Evolutionary conservation across 2,329 filamentous ascomycete genomes (phyloP).

Genomic region (Cladosporium colombiae): DNA sequence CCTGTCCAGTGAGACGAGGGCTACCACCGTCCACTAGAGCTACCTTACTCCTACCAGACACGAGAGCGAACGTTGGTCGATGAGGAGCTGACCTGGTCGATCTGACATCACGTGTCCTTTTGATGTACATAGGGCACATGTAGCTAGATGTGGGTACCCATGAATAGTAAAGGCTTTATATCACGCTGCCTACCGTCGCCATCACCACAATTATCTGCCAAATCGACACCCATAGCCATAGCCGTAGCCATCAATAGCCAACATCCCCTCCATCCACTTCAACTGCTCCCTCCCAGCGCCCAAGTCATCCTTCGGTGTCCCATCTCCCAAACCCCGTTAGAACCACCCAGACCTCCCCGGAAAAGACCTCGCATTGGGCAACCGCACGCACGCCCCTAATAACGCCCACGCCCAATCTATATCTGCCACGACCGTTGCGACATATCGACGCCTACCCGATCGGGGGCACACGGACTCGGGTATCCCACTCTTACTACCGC

Average conservation of each 20-base stretch:
- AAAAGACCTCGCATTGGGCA: conserved; percentile 9
- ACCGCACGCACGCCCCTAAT: conserved; percentile 18
- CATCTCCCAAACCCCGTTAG: neutral
- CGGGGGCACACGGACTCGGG: neutral
- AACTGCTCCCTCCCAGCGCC: neutral
- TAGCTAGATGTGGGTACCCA: too few species aligned
- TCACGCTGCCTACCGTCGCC: neutral
- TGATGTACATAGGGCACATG: neutral
- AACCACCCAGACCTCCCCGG: neutral
- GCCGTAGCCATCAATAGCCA: neutral
- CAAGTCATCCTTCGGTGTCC: neutral
- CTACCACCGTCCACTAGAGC: conserved; percentile 4
- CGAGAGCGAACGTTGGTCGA: neutral
- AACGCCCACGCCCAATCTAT: conserved; percentile 13
- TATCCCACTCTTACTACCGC: neutral
- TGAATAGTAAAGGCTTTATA: too few species aligned
- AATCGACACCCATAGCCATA: neutral
- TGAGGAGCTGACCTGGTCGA: neutral
- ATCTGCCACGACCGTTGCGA: conserved; percentile 17
- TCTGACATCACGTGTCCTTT: conserved; percentile 1
- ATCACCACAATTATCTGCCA: neutral
- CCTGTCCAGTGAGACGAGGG: conserved; percentile 6
- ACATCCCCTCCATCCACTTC: neutral
- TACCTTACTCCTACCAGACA: conserved; percentile 3
- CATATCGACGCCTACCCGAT: conserved; percentile 1